phyloP scores from a whole-genome alignment of 2,329 filamentous ascomycete species.

The Paracoccidioides brasiliensis region DNA sequence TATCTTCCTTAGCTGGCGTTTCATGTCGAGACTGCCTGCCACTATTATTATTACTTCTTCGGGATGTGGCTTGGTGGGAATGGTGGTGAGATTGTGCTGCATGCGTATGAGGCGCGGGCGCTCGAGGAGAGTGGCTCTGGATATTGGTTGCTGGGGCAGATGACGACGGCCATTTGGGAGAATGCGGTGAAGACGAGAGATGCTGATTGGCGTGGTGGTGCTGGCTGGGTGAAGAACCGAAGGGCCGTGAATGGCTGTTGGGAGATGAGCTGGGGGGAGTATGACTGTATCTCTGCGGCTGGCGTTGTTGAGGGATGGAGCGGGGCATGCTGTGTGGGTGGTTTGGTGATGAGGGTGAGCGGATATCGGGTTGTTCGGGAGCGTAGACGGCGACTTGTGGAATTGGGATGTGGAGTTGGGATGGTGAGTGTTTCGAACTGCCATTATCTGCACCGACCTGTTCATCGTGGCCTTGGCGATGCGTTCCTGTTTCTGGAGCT shows the following conservation, averaged over 20 bases:
- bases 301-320: background rate
- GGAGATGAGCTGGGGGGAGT: background rate
- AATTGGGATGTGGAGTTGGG: background rate
- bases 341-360: background rate
- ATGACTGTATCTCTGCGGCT: background rate
- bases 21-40: conserved; percentile 2
- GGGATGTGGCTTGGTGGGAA: background rate
- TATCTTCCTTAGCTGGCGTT: conserved; percentile 8
- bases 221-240: background rate
- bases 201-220: conserved; percentile 1
- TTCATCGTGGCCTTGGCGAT: background rate
- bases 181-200: background rate
- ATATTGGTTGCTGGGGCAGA: background rate
- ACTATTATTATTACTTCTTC: conserved; percentile 5
- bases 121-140: background rate
- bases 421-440: background rate
- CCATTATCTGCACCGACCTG: background rate
- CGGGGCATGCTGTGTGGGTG: background rate
- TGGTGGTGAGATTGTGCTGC: conserved; percentile 3
- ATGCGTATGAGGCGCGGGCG: background rate
- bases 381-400: background rate
- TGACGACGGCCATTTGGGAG: background rate
- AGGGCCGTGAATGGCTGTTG: background rate
- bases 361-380: background rate
- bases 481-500: background rate